These are phyloP conservation scores for Dalbergia oliveri DNA, from an alignment of 306 rosid species.

Conservation along the genomic window DNA sequence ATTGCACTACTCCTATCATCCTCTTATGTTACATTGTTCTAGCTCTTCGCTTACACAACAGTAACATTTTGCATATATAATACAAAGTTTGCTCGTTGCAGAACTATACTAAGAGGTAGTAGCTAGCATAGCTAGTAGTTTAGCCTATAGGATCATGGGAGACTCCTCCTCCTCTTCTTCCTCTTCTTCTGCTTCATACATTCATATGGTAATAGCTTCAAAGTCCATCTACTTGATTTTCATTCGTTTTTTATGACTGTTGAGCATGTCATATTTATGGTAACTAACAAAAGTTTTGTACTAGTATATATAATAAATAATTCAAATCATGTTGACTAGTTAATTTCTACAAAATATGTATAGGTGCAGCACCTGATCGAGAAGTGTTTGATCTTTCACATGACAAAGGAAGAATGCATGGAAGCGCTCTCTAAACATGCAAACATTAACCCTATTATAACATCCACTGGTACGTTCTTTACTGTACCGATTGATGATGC, in stretches of 20 bases:
- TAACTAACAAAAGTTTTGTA: background rate
- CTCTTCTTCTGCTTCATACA: conserved; percentile 65
- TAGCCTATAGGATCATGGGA: conserved; percentile 51
- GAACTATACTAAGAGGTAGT: no score
- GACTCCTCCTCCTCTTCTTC: conserved; percentile 59
- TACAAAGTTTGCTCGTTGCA: no score
- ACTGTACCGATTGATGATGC: background rate
- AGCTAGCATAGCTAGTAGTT: no score
- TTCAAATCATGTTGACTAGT: conserved; percentile 1
- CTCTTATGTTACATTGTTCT: no score
- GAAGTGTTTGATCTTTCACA: conserved; percentile 71
- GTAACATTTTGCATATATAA: no score
- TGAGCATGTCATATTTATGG: background rate
- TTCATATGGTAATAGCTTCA: conserved; percentile 60
- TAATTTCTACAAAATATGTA: background rate
- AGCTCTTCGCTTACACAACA: no score
- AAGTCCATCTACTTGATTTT: background rate
- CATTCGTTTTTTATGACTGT: background rate
- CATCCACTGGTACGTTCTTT: conserved; percentile 66
- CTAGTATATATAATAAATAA: no score
- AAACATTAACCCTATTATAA: conserved; percentile 65
- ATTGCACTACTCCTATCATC: no score
- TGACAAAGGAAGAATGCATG: conserved; percentile 79
- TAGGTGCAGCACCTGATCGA: conserved; percentile 84
- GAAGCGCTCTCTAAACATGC: conserved; percentile 82